Base-by-base conservation (phyloP, 2,329 filamentous ascomycete genomes). In the Ophiocordyceps camponoti-leonardi region DNA sequence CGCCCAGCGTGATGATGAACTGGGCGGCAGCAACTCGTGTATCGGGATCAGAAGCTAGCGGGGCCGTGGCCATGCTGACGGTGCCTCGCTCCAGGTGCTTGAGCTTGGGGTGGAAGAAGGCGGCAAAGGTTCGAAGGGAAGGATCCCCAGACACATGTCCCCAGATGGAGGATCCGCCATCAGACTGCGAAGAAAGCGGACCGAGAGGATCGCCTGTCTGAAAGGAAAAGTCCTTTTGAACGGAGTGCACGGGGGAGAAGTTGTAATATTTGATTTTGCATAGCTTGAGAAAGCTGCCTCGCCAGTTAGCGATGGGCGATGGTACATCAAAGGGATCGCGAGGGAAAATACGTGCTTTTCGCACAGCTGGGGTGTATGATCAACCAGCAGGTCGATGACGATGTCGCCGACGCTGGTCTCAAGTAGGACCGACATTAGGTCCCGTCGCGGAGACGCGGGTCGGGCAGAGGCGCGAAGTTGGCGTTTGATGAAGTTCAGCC, bases 261-360 rank as follows among this genome's bases (percentile, higher is more conserved):
- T 96, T 96, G 78, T 95, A 98, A 68, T 96, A 98, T 69, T 95
- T 98, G 65, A 87, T 72, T 68, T 96, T 96, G 77, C 92, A 95
- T 55, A 98, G 84, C 73, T 98, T 96, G 47, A 98, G 71, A 63
- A 98, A 96, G 73, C 86, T 93, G 63, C 68, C 20, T 6, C 18
- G 26, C 12, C n/a, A 18, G 43, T 59, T 43, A 59, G n/a, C n/a
- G n/a, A n/a, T n/a, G n/a, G n/a, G 57, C 49, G 61, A 60, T 12
- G 30, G 68, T 81, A 68, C 79, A 76, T 67, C 57, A n/a, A 3
- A 5, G 20, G 13, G 2, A 16, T 1, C 23, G 11, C 12, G 5
- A n/a, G n/a, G n/a, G n/a, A n/a, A 1, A 1, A 22, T n/a, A 72
- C 83, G 71, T 69, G 93, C 86, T 96, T 98, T 67, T 95, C 84